Conservation (phyloP, 1,284 basidiomycete genomes). For the Apiotrichum domesticum region DNA sequence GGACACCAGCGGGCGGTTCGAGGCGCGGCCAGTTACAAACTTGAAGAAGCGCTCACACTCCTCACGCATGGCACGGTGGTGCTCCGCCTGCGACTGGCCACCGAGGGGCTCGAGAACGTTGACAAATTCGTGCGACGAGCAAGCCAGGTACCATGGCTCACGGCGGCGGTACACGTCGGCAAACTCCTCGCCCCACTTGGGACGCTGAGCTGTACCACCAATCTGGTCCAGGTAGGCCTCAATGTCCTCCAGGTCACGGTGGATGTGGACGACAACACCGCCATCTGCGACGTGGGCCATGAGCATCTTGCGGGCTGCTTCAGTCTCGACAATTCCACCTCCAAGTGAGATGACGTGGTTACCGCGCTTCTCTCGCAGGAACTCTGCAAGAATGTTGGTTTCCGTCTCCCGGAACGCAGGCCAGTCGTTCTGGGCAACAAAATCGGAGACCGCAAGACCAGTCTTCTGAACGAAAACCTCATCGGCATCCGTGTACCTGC, state of each 20-base stretch:
- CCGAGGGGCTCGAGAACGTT: conserved; percentile 52
- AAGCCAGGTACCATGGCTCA: conserved; percentile 81
- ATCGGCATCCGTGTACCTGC: conserved; percentile 85
- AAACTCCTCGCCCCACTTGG: conserved; percentile 77
- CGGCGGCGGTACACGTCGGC: conserved; percentile 76
- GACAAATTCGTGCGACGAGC: conserved; percentile 76
- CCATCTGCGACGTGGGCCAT: conserved; percentile 58
- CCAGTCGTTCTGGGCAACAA: conserved; percentile 72
- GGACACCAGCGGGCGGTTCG: conserved; percentile 54
- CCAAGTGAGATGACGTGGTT: conserved; percentile 84
- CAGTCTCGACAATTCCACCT: conserved; percentile 86
- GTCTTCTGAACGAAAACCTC: conserved; percentile 65
- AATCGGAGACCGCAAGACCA: conserved; percentile 63
- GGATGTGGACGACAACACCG: conserved; percentile 66
- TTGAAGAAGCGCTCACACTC: conserved; percentile 64
- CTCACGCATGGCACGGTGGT: conserved; percentile 35
- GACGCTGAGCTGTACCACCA: conserved; percentile 60
- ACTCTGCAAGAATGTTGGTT: conserved; percentile 55
- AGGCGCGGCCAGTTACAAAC: conserved; percentile 70
- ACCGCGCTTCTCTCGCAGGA: conserved; percentile 56
- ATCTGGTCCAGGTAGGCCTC: conserved; percentile 65
- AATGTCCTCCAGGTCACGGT: conserved; percentile 64
- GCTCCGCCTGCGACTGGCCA: conserved; percentile 31
- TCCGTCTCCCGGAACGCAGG: conserved; percentile 65
- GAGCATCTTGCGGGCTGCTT: conserved; percentile 64